Conservation (phyloP, 2,329 filamentous ascomycete species). For the Chrysoporthe deuterocubensis region DNA sequence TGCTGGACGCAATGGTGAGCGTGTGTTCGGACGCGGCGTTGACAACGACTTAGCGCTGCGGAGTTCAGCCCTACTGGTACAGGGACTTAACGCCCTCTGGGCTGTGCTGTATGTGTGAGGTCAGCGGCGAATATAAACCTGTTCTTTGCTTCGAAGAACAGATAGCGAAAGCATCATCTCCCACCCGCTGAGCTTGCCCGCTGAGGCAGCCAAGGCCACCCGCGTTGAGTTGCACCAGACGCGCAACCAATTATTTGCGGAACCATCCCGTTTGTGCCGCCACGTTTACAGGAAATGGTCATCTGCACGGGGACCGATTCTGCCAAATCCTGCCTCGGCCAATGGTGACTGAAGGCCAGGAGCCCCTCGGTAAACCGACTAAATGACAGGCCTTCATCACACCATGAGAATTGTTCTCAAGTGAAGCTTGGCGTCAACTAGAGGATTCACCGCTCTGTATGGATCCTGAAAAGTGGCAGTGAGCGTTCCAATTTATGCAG, state of each 20-base stretch:
- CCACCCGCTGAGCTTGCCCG: not conserved
- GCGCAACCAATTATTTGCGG: not conserved
- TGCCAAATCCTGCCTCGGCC: not conserved
- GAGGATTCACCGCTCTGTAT: slow-evolving; percentile 27
- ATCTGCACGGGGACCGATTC: not conserved
- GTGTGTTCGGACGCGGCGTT: not conserved
- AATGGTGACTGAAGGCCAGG: not conserved
- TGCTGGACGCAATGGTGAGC: not conserved
- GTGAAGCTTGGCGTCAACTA: slow-evolving; percentile 3
- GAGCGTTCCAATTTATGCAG: slow-evolving; percentile 27
- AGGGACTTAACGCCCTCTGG: not conserved
- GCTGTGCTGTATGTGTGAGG: not conserved
- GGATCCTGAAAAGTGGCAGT: slow-evolving; percentile 25
- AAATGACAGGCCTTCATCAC: slow-evolving; percentile 13
- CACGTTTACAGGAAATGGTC: not conserved
- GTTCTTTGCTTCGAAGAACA: not conserved
- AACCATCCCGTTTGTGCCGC: not conserved
- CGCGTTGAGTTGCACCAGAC: not conserved
- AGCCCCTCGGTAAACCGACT: not conserved
- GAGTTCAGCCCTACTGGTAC: not conserved
- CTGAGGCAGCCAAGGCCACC: not conserved
- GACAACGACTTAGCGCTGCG: not conserved
- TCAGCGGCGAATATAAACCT: not conserved
- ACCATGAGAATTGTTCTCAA: slow-evolving; percentile 10
- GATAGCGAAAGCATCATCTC: not conserved